Conservation (phyloP, 202 grass and related monocot genomes). For the Brachypodium distachyon region DNA sequence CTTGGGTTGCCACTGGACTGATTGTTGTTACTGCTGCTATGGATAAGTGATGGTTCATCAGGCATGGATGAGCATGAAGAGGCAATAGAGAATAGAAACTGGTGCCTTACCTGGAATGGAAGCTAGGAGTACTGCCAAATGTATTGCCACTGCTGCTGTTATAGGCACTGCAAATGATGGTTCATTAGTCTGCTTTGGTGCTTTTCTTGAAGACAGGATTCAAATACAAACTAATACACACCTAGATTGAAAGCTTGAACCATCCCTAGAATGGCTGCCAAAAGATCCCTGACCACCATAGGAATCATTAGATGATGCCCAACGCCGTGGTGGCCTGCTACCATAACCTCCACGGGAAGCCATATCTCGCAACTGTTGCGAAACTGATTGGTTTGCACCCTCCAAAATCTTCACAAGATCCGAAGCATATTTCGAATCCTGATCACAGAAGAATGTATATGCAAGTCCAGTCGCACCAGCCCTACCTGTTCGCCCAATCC, state of each 20-base stretch:
- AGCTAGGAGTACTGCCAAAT: conserved; percentile 20
- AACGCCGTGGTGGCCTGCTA: conserved; percentile 48
- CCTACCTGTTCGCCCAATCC: conserved; percentile 93
- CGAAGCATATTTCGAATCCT: conserved; percentile 74
- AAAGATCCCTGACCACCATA: conserved; percentile 32
- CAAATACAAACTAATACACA: conserved; percentile 19
- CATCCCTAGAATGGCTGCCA: conserved; percentile 7
- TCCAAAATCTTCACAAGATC: conserved; percentile 88
- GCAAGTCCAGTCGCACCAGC: conserved; percentile 77
- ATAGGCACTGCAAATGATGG: conserved; percentile 19
- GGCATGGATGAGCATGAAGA: background rate
- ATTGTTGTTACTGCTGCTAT: conserved; percentile 30
- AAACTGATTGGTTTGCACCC: conserved; percentile 68
- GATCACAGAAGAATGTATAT: conserved; percentile 82
- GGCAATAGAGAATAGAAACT: background rate
- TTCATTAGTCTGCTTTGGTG: background rate
- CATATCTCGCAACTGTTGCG: conserved; percentile 58
- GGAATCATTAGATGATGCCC: conserved; percentile 43
- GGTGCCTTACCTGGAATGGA: conserved; percentile 8
- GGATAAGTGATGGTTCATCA: conserved; percentile 11
- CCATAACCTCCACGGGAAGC: conserved; percentile 66
- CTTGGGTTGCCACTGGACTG: conserved; percentile 6
- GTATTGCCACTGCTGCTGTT: conserved; percentile 14
- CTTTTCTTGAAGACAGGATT: background rate
- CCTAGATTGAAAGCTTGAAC: conserved; percentile 37